Evolutionary conservation across 495 filamentous ascomycete species (phyloP).

Genomic region (Aspergillus affinis): DNA sequence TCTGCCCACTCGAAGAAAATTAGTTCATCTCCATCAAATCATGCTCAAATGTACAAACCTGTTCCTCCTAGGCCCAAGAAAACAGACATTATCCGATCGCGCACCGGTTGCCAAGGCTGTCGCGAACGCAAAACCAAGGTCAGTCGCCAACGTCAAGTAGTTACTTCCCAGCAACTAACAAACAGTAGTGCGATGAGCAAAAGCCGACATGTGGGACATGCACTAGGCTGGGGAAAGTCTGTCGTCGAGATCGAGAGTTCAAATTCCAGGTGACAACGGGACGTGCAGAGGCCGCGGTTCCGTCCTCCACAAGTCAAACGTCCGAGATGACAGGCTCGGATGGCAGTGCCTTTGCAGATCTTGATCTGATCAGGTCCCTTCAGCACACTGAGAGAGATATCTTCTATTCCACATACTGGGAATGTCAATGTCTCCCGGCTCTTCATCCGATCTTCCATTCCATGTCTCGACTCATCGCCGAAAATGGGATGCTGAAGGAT

Average conservation of each 20-base stretch:
- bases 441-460: constrained; percentile 24
- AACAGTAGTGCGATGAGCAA: neutral
- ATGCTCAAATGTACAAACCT: constrained; percentile 27
- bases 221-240: constrained; percentile 32
- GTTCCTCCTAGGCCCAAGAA: constrained; percentile 27
- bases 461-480: neutral
- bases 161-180: too few relatives aligned
- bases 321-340: too few relatives aligned
- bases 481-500: constrained; percentile 17
- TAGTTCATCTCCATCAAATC: neutral
- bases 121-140: constrained; percentile 21
- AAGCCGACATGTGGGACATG: constrained; percentile 40
- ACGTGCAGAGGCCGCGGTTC: neutral
- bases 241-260: constrained; percentile 29
- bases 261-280: constrained; percentile 27
- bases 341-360: neutral
- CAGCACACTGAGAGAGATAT: constrained; percentile 28
- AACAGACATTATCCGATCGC: constrained; percentile 30
- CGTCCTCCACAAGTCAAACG: too few relatives aligned
- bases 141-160: neutral
- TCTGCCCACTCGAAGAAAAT: neutral
- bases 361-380: constrained; percentile 21
- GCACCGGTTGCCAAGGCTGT: constrained; percentile 27
- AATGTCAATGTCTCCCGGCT: constrained; percentile 25
- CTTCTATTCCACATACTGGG: constrained; percentile 31